Percentiles rank a stretch among this genome's conserved stretches.
These are phyloP conservation scores for Coemansia sp. DNA, from an alignment of 192 early-diverging fungal species.

Conservation along the genomic window DNA sequence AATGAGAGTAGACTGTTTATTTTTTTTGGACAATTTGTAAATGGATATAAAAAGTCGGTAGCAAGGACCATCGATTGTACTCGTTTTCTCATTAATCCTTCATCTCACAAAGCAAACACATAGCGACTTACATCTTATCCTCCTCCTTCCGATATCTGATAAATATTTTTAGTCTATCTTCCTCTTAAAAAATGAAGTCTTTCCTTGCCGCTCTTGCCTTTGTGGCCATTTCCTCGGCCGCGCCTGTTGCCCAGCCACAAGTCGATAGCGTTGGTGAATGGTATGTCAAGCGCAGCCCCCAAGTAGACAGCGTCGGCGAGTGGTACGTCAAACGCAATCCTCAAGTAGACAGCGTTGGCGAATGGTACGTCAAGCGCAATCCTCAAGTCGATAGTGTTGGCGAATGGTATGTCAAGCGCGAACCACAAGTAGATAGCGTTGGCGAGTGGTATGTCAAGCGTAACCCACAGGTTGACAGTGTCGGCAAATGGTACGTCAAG, in stretches of 20 bases:
- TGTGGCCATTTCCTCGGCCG: background rate
- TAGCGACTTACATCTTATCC: background rate
- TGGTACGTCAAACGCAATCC: background rate
- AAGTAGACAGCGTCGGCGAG: background rate
- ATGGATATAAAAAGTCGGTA: background rate
- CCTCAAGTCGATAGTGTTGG: constrained; percentile 10
- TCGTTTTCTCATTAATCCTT: background rate
- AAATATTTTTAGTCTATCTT: background rate
- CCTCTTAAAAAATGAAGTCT: constrained; percentile 5
- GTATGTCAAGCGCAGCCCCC: background rate
- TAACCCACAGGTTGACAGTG: background rate
- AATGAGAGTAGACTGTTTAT: background rate
- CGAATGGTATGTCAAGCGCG: background rate
- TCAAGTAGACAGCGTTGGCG: background rate
- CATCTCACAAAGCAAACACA: background rate
- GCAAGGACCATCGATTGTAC: too few relatives aligned
- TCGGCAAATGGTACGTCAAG: background rate
- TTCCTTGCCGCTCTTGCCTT: background rate
- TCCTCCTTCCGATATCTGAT: background rate
- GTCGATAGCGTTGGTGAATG: constrained; percentile 7
- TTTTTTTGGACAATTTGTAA: background rate
- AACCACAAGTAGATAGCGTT: background rate
- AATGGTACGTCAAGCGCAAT: background rate
- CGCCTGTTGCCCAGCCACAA: constrained; percentile 2
- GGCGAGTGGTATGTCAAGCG: constrained; percentile 1